Evolutionary conservation across 2,329 filamentous ascomycete genomes (phyloP), one percentile per base, ranked within the genome.

Genomic region (Fusarium heterosporum): DNA sequence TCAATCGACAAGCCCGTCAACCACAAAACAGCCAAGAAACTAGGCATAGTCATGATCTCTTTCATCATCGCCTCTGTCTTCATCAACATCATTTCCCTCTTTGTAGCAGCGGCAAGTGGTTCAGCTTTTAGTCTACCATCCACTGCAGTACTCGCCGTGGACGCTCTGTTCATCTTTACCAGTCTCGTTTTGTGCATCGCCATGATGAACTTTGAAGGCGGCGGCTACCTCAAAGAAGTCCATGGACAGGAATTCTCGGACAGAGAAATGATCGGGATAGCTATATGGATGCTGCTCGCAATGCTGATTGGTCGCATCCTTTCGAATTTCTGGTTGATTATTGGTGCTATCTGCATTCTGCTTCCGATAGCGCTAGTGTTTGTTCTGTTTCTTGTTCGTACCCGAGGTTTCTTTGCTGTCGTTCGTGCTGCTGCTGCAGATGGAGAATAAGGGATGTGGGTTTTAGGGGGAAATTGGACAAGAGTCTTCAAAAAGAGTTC

Each of bases 141-240:
- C 2, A 53, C 55, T 1, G 22, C 26, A 6, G 14, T 69, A 3
- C 36, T 71, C 3, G 49, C 25, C 2, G 12, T 39, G 11, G 68
- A 71, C 19, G 61, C 60, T 6, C 9, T 71, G 1, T 58, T 69
- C 25, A 69, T 71, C 11, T 67, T 71, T 10, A 34, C 55, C 2
- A 55, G 65, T 1, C 62, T 71, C 4, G 39, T 56, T 8, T n/a
- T 71, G 17, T 71, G 62, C 3, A 64, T 71, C 13, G 55, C 63
- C 0, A 52, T 55, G 62, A 71, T 71, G 68, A 71, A 64, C 10
- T 71, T 55, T 9, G 68, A 71, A 16, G 65, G 63, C 3, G 68
- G 68, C 1, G 61, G 65, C 0, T 71, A 71, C 25, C 32, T 71
- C 1, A 38, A 53, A 3, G 25, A n/a, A 0, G 26, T 71, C 0